A percentile compares a stretch with the other conserved stretches of the same genome.
Conservation (phyloP, 352 stramenopile species). For the Elongisporangium undulatum region DNA sequence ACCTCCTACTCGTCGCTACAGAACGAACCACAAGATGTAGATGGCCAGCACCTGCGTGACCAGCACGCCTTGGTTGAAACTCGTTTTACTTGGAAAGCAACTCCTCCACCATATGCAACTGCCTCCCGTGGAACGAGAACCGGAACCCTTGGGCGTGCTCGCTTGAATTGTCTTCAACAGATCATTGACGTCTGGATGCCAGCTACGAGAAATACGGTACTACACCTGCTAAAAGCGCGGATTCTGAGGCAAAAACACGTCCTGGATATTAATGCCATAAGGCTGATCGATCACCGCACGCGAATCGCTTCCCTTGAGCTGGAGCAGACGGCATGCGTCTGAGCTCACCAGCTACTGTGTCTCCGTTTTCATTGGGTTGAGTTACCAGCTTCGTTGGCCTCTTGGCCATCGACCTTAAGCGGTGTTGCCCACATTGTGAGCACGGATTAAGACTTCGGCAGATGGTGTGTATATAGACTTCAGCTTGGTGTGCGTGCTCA, state of each 20-base stretch:
- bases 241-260: conserved; percentile 80
- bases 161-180: conserved; percentile 60
- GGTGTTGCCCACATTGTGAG: too few relatives aligned
- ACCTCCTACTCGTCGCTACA: conserved; percentile 65
- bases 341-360: conserved; percentile 4
- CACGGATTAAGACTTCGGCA: conserved; percentile 13
- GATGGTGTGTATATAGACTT: conserved; percentile 18
- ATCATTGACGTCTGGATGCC: conserved; percentile 66
- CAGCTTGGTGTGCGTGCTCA: conserved; percentile 14
- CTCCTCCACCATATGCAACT: conserved; percentile 83
- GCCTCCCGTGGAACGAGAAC: conserved; percentile 78
- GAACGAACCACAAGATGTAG: conserved; percentile 83
- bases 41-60: conserved; percentile 77
- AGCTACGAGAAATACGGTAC: conserved; percentile 65
- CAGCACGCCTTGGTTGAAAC: conserved; percentile 78
- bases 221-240: conserved; percentile 71
- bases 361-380: conserved; percentile 28
- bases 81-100: conserved; percentile 86
- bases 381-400: conserved; percentile 24
- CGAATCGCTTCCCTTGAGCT: conserved; percentile 66
- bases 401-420: too few relatives aligned
- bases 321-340: conserved; percentile 26
- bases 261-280: conserved; percentile 67
- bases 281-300: conserved; percentile 56
- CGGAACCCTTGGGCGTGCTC: conserved; percentile 61